A percentile compares a stretch with the other conserved stretches of the same genome.
Conservation (phyloP, 768 basidiomycete genomes). For the Amyloporia xantha region DNA sequence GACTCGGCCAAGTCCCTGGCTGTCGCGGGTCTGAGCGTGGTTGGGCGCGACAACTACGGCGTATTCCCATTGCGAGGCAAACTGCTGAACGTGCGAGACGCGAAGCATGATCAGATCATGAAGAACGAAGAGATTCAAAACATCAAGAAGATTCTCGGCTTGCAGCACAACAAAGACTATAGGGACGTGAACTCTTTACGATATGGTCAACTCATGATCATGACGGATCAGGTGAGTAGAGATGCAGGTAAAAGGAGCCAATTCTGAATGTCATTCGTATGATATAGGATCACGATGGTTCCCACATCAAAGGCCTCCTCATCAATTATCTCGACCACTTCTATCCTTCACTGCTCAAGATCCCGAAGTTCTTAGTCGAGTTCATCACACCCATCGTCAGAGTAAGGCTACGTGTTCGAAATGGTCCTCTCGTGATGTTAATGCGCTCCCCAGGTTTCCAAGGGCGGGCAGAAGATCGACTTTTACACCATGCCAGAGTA, state of each 20-base stretch:
- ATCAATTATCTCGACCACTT: slow-evolving; percentile 98
- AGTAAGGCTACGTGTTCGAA: slow-evolving; percentile 37
- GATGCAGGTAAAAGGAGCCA: not conserved
- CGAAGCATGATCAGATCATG: slow-evolving; percentile 92
- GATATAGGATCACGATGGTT: slow-evolving; percentile 93
- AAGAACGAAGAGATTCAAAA: slow-evolving; percentile 97
- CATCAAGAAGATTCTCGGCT: slow-evolving; percentile 96
- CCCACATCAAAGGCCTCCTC: slow-evolving; percentile 99
- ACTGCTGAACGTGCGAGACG: slow-evolving; percentile 94
- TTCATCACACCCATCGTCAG: slow-evolving; percentile 98
- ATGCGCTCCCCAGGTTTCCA: slow-evolving; percentile 48
- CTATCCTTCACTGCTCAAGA: slow-evolving; percentile 86
- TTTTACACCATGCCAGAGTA: slow-evolving; percentile 99
- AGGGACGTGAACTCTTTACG: slow-evolving; percentile 57
- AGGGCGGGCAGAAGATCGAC: slow-evolving; percentile 70
- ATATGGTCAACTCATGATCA: slow-evolving; percentile 96
- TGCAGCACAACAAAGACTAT: slow-evolving; percentile 93
- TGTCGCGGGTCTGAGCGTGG: slow-evolving; percentile 88
- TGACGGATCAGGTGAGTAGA: slow-evolving; percentile 90
- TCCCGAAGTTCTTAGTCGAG: slow-evolving; percentile 91
- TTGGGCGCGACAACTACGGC: slow-evolving; percentile 94
- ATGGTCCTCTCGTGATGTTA: not conserved
- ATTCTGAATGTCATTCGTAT: not conserved
- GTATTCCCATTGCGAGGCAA: slow-evolving; percentile 98
- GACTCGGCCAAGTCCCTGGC: slow-evolving; percentile 98